Base-by-base conservation (phyloP, 192 early-diverging fungal species). In the Coemansia reversa region DNA sequence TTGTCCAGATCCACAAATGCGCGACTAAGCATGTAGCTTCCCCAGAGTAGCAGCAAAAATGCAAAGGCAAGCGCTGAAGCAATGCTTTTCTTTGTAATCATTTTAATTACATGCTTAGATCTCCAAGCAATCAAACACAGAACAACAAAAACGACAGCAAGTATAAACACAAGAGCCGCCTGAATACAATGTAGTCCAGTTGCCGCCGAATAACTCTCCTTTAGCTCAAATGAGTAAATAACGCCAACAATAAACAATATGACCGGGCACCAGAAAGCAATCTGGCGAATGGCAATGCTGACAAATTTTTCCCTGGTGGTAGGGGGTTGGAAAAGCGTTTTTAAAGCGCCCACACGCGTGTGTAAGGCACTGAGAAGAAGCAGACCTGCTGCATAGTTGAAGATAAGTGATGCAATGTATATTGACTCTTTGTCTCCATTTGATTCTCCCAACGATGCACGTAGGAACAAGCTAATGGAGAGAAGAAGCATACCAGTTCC, bases 21-120 rank as follows among this genome's bases (percentile, higher is more conserved):
- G 9, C 72, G 60, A 8, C 55, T 62, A 58, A 74, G 42, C 72
- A 74, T 74, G 59, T 60, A 74, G 3, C 61, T 23, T n/a, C 65
- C 65, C 72, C 72, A 74, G 28, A 73, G 27, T 12, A 51, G 56
- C 24, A 70, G 27, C 51, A 76, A 24, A 0, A 48, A 39, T 20
- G 60, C 18, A 30, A 56, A 51, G n/a, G 52, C 14, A 12, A 56
- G 14, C 0, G 58, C 20, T 16, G 58, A 60, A 1, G 11, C 18
- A 2, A 47, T 28, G 19, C 32, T 18, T 7, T 12, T 25, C 1
- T 9, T n/a, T 3, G 51, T 32, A 20, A 69, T 23, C 39, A 30
- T 33, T 7, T 19, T 20, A 27, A 39, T 28, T 4, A 56, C 54
- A 2, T 55, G 39, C 50, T 45, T 67, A 27, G 47, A 39, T 9